Evolutionary conservation across 805 yeast species (phyloP).

Genomic region (Candida incommunis): DNA sequence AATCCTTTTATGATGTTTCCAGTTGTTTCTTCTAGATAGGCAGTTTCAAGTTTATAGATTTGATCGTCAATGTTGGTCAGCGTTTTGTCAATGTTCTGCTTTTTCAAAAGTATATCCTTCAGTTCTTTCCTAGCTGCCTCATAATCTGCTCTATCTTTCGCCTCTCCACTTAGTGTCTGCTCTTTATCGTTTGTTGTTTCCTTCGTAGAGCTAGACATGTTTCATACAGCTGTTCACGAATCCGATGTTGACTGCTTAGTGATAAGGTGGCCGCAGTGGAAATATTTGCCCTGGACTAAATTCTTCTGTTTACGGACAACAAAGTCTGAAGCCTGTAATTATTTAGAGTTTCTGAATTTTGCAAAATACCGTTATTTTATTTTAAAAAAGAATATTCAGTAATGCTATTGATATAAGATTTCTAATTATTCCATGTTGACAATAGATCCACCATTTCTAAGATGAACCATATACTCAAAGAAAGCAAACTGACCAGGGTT

Average conservation of each 20-base stretch:
- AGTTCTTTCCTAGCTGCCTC: neutral
- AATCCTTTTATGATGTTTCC: neutral
- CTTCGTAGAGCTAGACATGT: too few relatives aligned
- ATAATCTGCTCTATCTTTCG: neutral
- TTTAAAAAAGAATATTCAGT: too few relatives aligned
- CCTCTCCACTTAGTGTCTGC: neutral
- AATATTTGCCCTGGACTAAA: too few relatives aligned
- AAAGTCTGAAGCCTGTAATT: too few relatives aligned
- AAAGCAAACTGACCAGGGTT: slow-evolving; percentile 53
- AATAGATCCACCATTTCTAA: slow-evolving; percentile 4
- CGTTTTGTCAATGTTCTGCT: neutral
- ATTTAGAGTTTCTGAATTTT: too few relatives aligned
- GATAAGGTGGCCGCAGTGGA: too few relatives aligned
- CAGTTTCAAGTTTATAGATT: neutral
- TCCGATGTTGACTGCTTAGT: too few relatives aligned
- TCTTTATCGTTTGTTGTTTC: too few relatives aligned
- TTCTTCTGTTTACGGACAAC: too few relatives aligned
- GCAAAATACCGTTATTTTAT: too few relatives aligned
- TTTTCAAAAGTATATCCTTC: neutral
- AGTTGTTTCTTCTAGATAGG: neutral
- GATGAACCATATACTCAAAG: slow-evolving; percentile 28
- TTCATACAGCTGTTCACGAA: too few relatives aligned
- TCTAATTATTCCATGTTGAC: neutral
- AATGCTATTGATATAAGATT: neutral
- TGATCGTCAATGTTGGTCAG: neutral